Evolutionary conservation across 2,329 filamentous ascomycete species (phyloP), one percentile per base, ranked within the genome.

Genomic region (Diaporthe capsici): DNA sequence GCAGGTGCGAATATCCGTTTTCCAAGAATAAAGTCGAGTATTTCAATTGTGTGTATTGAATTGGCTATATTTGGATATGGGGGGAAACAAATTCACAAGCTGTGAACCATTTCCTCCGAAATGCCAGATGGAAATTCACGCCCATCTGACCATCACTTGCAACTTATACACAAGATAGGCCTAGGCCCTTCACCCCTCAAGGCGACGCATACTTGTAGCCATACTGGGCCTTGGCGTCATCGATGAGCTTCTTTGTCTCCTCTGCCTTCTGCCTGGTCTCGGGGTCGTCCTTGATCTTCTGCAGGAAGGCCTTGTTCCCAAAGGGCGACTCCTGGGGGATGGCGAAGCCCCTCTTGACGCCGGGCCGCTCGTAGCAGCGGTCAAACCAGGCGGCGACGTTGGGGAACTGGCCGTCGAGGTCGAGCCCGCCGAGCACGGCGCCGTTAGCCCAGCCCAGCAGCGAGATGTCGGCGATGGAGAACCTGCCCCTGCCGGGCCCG

Each of bases 391-490:
- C 89, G 81, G 91, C 88, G 74, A 95, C 82, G 71, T 90, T 85
- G 17, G 92, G 92, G 84, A 95, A 95, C 77, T 91, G 87, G 2
- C 88, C 84, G 7, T 77, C 61, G 74, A 94, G 87, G 70, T 94
- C 90, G 39, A 95, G 79, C 28, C 92, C 92, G 0, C 89, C 86
- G 87, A 92, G 91, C 22, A 86, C 85, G 1, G 90, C 87, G 2
- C 84, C 82, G 63, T 91, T 88, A 68, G 92, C 87, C 94, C 94
- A 96, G 53, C 93, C 92, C 81, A 93, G 90, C 75, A 92, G 87
- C 42, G 92, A 89, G 73, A 96, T 95, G 84, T 96, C 94, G 0
- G 92, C 94, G 74, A 93, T 91, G 79, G 88, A 91, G 83, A 88
- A 92, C 80, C 89, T 90, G 78, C 91, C 89, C 37, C 81, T 80